Evolutionary conservation across 2,329 filamentous ascomycete genomes (phyloP).

Genomic region (Colletotrichum sp.): DNA sequence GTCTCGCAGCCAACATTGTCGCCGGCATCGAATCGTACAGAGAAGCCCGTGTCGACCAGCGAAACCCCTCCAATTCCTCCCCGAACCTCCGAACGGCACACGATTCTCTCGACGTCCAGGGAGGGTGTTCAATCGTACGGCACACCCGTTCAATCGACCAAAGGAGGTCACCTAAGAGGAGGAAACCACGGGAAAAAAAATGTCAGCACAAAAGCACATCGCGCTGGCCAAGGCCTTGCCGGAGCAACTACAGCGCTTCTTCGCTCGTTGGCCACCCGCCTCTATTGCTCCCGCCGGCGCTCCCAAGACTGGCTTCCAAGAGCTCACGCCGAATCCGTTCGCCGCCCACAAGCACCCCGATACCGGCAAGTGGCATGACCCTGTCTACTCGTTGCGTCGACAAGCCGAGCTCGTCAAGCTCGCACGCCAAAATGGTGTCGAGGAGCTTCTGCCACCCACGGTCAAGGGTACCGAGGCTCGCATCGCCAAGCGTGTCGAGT

Average conservation of each 20-base stretch:
- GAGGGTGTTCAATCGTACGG: not conserved
- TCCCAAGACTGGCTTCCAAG: conserved; percentile 57
- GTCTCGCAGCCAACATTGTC: not conserved
- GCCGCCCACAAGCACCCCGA: conserved; percentile 75
- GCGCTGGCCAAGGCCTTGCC: conserved; percentile 77
- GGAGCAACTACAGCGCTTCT: conserved; percentile 80
- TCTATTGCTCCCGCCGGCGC: conserved; percentile 56
- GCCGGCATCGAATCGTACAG: not conserved
- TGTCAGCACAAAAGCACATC: conserved; percentile 40
- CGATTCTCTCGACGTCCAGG: not conserved
- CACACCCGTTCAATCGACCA: not conserved
- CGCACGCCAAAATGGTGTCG: conserved; percentile 78
- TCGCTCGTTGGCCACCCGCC: conserved; percentile 85
- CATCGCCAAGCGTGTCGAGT: conserved; percentile 75
- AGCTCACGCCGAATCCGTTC: conserved; percentile 78
- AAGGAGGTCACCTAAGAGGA: not conserved
- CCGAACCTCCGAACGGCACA: not conserved
- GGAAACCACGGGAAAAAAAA: not conserved
- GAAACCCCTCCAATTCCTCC: not conserved
- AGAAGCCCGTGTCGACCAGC: not conserved
- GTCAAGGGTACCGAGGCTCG: conserved; percentile 76
- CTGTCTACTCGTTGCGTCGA: conserved; percentile 80
- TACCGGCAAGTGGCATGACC: conserved; percentile 84
- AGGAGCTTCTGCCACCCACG: conserved; percentile 79
- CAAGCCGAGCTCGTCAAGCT: conserved; percentile 93